A percentile compares a stretch with the other conserved stretches of the same genome.
These are phyloP conservation scores for Fabrea salina DNA, from an alignment of 169 alveolate genomes.

Conservation along the genomic window DNA sequence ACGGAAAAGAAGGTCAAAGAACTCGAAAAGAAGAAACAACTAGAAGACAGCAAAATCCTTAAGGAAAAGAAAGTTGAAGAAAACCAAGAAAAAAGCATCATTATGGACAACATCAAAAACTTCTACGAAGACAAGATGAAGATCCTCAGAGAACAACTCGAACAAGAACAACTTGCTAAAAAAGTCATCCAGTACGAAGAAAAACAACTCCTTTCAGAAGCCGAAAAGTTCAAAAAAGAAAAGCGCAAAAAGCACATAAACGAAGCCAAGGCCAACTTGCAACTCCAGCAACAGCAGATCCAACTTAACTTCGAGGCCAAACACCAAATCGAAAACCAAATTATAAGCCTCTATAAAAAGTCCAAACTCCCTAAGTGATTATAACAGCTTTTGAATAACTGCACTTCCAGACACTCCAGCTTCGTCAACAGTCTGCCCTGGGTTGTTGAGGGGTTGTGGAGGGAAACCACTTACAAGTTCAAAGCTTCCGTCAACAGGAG, in stretches of 20 bases:
- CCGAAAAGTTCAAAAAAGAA: not conserved
- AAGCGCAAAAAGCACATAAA: not conserved
- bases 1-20: not conserved
- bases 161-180: not conserved
- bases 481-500: constrained; percentile 86
- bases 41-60: not conserved
- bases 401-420: constrained; percentile 58
- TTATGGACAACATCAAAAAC: not conserved
- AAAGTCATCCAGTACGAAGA: not conserved
- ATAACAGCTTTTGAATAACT: constrained; percentile 57
- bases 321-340: no score
- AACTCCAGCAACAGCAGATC: no score
- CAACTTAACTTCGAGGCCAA: no score
- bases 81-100: not conserved
- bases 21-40: not conserved
- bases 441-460: constrained; percentile 62
- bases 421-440: constrained; percentile 46
- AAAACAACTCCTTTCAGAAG: not conserved
- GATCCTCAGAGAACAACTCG: constrained; percentile 7
- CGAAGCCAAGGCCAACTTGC: no score
- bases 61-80: not conserved
- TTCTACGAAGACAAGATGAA: not conserved
- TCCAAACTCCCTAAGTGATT: not conserved
- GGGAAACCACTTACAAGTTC: constrained; percentile 79
- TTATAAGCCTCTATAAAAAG: not conserved